phyloP scores from a whole-genome alignment of 1,139 yeast species.

The Zygosaccharomyces pseudobailii region DNA sequence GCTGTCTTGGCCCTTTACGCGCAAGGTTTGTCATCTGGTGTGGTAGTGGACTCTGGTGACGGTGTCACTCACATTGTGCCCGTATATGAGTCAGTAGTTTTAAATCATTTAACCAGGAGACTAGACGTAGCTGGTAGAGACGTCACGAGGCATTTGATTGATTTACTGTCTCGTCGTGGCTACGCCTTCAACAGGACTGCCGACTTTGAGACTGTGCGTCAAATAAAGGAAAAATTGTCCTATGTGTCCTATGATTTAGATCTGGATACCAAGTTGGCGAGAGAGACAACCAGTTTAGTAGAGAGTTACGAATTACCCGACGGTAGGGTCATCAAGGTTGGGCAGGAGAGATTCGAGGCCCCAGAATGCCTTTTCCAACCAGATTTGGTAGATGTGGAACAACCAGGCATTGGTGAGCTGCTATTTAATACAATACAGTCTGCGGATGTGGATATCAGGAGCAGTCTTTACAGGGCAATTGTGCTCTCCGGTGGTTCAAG shows the following conservation, averaged over 20 bases:
- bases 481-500: constrained; percentile 96
- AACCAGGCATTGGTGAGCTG: constrained; percentile 93
- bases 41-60: constrained; percentile 95
- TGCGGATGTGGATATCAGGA: constrained; percentile 90
- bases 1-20: constrained; percentile 97
- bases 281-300: constrained; percentile 90
- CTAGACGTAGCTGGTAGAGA: constrained; percentile 98
- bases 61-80: constrained; percentile 98
- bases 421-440: constrained; percentile 88
- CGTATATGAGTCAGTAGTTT: constrained; percentile 91
- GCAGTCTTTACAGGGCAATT: constrained; percentile 84
- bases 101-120: constrained; percentile 87
- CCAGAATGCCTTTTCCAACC: constrained; percentile 99
- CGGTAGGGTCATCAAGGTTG: constrained; percentile 89
- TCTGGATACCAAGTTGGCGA: constrained; percentile 79
- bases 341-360: constrained; percentile 95
- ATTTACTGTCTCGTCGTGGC: constrained; percentile 86
- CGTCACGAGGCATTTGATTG: constrained; percentile 90
- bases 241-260: constrained; percentile 93
- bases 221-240: constrained; percentile 92
- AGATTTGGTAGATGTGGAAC: constrained; percentile 92
- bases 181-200: constrained; percentile 98
- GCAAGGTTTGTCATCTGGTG: constrained; percentile 95
- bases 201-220: constrained; percentile 96
- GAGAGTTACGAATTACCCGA: constrained; percentile 93